Percentiles rank a stretch among this genome's conserved stretches.
Conservation (phyloP, 495 filamentous ascomycete genomes). For the Coniosporium apollinis region DNA sequence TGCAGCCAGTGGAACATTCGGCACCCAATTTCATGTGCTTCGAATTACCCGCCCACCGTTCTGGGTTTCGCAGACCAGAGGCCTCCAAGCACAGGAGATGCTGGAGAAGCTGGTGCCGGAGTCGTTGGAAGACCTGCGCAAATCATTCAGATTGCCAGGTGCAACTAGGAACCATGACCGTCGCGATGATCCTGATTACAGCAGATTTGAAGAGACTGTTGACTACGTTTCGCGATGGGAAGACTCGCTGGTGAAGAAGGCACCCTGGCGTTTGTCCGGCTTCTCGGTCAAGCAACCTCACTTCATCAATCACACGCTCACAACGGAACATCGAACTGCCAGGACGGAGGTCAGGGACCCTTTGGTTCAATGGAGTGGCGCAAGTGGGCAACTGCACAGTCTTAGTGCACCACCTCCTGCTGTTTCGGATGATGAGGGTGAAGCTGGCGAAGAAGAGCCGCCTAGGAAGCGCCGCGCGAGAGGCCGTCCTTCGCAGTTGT, state of each 20-base stretch:
- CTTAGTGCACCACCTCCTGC: too few relatives aligned
- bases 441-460: neutral
- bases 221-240: neutral
- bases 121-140: slow-evolving; percentile 4
- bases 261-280: neutral
- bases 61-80: slow-evolving; percentile 2
- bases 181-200: neutral
- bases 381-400: too few relatives aligned
- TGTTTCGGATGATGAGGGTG: neutral
- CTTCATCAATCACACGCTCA: slow-evolving; percentile 11
- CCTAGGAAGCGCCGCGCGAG: too few relatives aligned
- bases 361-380: too few relatives aligned
- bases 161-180: neutral
- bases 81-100: slow-evolving; percentile 2
- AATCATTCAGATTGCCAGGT: neutral
- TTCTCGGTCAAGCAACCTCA: neutral
- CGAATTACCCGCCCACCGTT: slow-evolving; percentile 1
- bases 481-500: too few relatives aligned
- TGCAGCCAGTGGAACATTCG: slow-evolving; percentile 29
- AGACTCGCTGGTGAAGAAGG: too few relatives aligned
- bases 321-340: neutral
- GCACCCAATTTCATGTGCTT: slow-evolving; percentile 9
- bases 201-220: neutral
- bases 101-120: slow-evolving; percentile 3
- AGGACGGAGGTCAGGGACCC: neutral